Evolutionary conservation across 768 basidiomycete genomes (phyloP).

Genomic region (Tulasnella sp.): DNA sequence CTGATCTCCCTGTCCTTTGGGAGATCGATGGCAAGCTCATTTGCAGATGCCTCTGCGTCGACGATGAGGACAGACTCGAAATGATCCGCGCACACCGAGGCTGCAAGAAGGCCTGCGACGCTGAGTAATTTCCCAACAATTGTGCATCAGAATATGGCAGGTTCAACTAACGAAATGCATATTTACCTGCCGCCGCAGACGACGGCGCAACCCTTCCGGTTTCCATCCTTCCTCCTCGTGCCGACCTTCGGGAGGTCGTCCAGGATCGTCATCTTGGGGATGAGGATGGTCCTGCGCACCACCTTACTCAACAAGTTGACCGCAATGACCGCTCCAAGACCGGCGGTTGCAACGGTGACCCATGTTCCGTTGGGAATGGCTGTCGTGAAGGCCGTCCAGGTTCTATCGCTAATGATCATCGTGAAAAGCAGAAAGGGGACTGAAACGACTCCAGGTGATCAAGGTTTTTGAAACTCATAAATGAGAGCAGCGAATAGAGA

Average conservation of each 20-base stretch:
- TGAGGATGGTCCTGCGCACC: neutral
- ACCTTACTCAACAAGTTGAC: neutral
- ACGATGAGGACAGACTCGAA: neutral
- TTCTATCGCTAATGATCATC: too few species aligned
- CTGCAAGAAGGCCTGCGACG: neutral
- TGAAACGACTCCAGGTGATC: too few species aligned
- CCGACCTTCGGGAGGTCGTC: neutral
- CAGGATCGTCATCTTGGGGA: neutral
- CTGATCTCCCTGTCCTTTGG: constrained; percentile 19
- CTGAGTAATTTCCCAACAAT: too few species aligned
- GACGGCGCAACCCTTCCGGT: neutral
- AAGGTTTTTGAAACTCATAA: too few species aligned
- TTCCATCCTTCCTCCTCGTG: neutral
- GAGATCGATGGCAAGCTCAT: neutral
- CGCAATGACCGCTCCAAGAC: neutral
- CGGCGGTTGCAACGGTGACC: too few species aligned
- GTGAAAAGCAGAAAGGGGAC: too few species aligned
- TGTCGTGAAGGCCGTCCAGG: too few species aligned
- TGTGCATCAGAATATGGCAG: neutral
- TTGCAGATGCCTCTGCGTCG: neutral
- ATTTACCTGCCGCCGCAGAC: neutral
- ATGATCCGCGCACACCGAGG: neutral
- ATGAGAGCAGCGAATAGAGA: too few species aligned
- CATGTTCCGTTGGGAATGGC: too few species aligned
- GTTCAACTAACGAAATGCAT: neutral